Base-by-base conservation (phyloP, 805 yeast genomes). In the Yarrowia bubula region DNA sequence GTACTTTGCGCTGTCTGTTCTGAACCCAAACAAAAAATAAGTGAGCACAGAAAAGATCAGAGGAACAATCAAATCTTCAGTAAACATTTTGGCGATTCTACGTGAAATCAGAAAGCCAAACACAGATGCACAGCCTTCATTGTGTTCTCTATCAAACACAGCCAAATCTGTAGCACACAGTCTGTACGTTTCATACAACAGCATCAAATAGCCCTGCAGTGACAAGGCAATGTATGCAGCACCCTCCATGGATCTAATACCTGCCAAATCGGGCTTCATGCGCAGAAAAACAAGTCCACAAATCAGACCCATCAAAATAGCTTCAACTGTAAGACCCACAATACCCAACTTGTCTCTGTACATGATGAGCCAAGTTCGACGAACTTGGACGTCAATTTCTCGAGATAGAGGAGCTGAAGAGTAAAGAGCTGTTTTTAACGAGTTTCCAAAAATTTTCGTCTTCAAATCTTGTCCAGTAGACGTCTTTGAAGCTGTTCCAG, bases 1-100 rank as follows among this genome's bases (percentile, higher is more conserved):
- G 60, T 80, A 78, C 31, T 58, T 48, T 8, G 77, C 76, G 0
- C 81, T 75, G 39, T 77, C 79, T 0, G 79, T 74, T 38, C 89
- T 74, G 44, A 90, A 77, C 0, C 96, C 96, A 77, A 84, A 83
- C 93, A 90, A 86, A 75, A 86, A 90, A 71, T 86, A 91, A 0
- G 90, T 82, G 17, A 88, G 82, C 0, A 51, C 69, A 0, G 90
- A 80, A 74, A 83, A 89, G 0, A 85, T 72, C 3, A 88, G 68
- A 0, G 89, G 82, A 53, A 87, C 79, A 41, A 87, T 81, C 7
- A 89, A 68, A 73, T 90, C 96, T 72, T 90, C 96, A 1, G 87
- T 74, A 1, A 88, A 42, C 22, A 89, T 73, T 69, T 88, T 86
- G 4, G 89, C 84, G 4, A 89, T 67, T 68, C 91, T 79, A 69